A percentile compares a stretch with the other conserved stretches of the same genome.
Evolutionary conservation across 306 rosid species (phyloP).

Genomic region (Corylus avellana): DNA sequence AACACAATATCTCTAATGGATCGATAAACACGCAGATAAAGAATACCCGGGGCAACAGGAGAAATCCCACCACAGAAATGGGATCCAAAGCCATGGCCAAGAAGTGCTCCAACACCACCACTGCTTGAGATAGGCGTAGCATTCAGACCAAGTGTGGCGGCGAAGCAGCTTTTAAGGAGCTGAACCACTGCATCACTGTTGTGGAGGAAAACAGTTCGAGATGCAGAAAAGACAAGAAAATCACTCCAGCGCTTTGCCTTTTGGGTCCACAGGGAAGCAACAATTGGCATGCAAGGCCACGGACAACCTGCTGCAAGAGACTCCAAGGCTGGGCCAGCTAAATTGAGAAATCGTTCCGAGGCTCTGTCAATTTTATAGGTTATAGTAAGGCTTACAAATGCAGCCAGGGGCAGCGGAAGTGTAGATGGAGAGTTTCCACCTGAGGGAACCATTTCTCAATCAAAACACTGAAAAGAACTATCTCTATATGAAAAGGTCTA

Average conservation of each 20-base stretch:
- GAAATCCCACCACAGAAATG: conserved; percentile 61
- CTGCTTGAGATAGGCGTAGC: conserved; percentile 39
- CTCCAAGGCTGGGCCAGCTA: conserved; percentile 64
- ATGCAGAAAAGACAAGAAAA: conserved; percentile 58
- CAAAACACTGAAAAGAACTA: neutral
- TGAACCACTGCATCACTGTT: conserved; percentile 51
- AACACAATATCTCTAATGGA: conserved; percentile 51
- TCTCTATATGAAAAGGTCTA: neutral
- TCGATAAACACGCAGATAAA: conserved; percentile 49
- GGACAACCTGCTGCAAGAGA: conserved; percentile 64
- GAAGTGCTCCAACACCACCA: conserved; percentile 59
- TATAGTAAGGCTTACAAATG: conserved; percentile 61
- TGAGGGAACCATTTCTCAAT: conserved; percentile 14
- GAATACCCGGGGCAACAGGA: conserved; percentile 63
- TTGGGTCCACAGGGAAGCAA: conserved; percentile 65
- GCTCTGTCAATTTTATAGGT: conserved; percentile 63
- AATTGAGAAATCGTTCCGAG: conserved; percentile 53
- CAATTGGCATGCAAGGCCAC: conserved; percentile 69
- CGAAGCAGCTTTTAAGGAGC: conserved; percentile 58
- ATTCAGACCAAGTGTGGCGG: conserved; percentile 49
- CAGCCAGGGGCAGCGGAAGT: conserved; percentile 63
- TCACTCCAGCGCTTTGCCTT: conserved; percentile 64
- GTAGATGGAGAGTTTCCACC: conserved; percentile 58
- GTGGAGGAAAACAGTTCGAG: conserved; percentile 64
- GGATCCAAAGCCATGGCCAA: conserved; percentile 63